Base-by-base conservation (phyloP, 768 basidiomycete species). In the Boletus eberwhitei region DNA sequence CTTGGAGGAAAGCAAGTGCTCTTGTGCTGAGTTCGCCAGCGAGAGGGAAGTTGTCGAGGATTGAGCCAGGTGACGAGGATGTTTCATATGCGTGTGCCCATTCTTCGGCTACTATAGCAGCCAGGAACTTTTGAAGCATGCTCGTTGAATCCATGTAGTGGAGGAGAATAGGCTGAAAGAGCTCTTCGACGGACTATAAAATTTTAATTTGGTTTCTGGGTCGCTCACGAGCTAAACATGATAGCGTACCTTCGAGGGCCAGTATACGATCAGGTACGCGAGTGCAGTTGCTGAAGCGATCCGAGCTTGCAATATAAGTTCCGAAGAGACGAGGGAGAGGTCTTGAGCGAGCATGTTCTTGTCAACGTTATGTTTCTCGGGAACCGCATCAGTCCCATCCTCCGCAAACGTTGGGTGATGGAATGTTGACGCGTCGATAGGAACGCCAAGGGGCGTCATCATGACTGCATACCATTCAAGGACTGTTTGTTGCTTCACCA, bases 301-400 rank as follows among this genome's bases (percentile, higher is more conserved):
- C 22, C 95, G 79, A 17, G 91, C 92, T 58, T 88, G 84, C 53
- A 95, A 67, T 36, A 93, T 83, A 5, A 84, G 73, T 63, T 97
- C 93, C 22, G 80, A 72, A 7, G 86, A 77, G 32, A 98, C 80
- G 36, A 99, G 76, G 1, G 91, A 85, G 40, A 93, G 74, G 67
- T 99, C 97, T 66, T 98, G 95, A 5, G 82, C 78, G 22, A 98
- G 77, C 86, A 98, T 93, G 54, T 88, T 89, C 77, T 93, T 98
- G 75, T 99, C 97, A 32, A 98, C 92, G 62, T 97, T 94, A 68
- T 98, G 92, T 43, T 85, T 80, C 67, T 92, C 88, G 0, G 78
- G 74, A 19, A 29, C 41, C 2, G 73, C 70, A 22, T 77, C 74
- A 7, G 71, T 70, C 11, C 79, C 80, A 51, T 80, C 76, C 16